These are phyloP conservation scores for Diplogelasinospora grovesii DNA, from an alignment of 495 filamentous ascomycete species.

Conservation along the genomic window DNA sequence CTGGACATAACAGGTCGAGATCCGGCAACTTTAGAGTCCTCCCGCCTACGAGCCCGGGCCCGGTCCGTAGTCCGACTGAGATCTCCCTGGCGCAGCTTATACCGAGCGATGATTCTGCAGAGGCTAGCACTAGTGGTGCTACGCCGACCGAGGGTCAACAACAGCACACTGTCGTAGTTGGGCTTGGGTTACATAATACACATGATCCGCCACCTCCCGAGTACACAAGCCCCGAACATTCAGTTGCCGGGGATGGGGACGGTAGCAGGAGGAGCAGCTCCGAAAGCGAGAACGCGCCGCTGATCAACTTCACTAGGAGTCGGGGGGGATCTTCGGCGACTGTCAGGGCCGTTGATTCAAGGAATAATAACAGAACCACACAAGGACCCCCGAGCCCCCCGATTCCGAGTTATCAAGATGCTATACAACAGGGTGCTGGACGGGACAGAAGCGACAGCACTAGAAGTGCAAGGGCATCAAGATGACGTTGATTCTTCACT, in stretches of 20 bases:
- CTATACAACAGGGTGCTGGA: slow-evolving; percentile 46
- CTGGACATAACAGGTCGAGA: slow-evolving; percentile 45
- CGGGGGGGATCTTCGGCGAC: slow-evolving; percentile 39
- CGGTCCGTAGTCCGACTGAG: slow-evolving; percentile 86
- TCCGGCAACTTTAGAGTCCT: slow-evolving; percentile 58
- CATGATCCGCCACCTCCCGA: slow-evolving; percentile 58
- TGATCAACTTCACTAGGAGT: slow-evolving; percentile 31
- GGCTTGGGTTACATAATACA: slow-evolving; percentile 26
- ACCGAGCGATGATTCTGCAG: slow-evolving; percentile 70
- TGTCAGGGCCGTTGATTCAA: slow-evolving; percentile 31
- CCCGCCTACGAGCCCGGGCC: slow-evolving; percentile 79
- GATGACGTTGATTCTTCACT: no score
- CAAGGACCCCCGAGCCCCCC: slow-evolving; percentile 37
- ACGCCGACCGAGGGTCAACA: slow-evolving; percentile 23
- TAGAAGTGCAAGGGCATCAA: slow-evolving; percentile 13
- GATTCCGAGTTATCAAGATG: slow-evolving; percentile 63
- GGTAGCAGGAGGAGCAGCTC: slow-evolving; percentile 49
- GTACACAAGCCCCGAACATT: slow-evolving; percentile 63
- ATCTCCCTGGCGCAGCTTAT: slow-evolving; percentile 79
- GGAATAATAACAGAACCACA: slow-evolving; percentile 4
- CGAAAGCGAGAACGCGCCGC: slow-evolving; percentile 34
- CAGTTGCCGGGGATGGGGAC: slow-evolving; percentile 27
- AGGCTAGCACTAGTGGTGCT: slow-evolving; percentile 54
- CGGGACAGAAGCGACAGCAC: slow-evolving; percentile 40
- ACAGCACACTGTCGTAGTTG: slow-evolving; percentile 32